These are phyloP conservation scores for Aspergillus fijiensis DNA, from an alignment of 2,329 filamentous ascomycete species.

Conservation along the genomic window DNA sequence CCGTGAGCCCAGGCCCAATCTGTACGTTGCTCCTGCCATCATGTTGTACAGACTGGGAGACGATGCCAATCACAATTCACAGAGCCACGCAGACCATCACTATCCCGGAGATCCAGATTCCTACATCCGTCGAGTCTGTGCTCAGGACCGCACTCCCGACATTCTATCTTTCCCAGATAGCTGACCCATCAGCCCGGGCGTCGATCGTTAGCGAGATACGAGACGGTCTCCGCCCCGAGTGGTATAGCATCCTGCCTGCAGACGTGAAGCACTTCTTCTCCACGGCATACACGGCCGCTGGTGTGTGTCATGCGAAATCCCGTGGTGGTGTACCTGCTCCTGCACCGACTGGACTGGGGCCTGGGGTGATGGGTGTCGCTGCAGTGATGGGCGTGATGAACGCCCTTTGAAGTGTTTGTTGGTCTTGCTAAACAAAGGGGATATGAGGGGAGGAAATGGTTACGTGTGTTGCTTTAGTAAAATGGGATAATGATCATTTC, in stretches of 20 bases:
- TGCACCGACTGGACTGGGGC: not conserved
- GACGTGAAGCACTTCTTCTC: constrained; percentile 28
- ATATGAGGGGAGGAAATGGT: not conserved
- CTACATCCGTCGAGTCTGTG: constrained; percentile 25
- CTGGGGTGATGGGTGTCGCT: not conserved
- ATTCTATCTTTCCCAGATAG: constrained; percentile 22
- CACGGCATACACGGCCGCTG: not conserved
- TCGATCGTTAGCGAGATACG: constrained; percentile 25
- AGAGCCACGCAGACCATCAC: not conserved
- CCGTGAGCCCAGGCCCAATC: not conserved
- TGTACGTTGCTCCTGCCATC: not conserved
- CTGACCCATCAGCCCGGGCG: constrained; percentile 19
- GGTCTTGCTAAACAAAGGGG: not conserved
- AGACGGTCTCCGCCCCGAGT: constrained; percentile 25
- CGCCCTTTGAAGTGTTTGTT: not conserved
- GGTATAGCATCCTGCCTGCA: constrained; percentile 29
- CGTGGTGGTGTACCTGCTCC: not conserved
- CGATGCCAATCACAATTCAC: not conserved
- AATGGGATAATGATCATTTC: no score
- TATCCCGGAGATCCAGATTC: not conserved
- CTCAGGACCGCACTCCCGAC: constrained; percentile 29
- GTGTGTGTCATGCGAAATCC: not conserved
- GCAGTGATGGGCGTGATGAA: not conserved
- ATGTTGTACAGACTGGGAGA: not conserved
- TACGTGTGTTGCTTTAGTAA: not conserved